Evolutionary conservation across 75 land plant species (phyloP), one percentile per base, ranked within the genome.

Genomic region (Picea glauca): DNA sequence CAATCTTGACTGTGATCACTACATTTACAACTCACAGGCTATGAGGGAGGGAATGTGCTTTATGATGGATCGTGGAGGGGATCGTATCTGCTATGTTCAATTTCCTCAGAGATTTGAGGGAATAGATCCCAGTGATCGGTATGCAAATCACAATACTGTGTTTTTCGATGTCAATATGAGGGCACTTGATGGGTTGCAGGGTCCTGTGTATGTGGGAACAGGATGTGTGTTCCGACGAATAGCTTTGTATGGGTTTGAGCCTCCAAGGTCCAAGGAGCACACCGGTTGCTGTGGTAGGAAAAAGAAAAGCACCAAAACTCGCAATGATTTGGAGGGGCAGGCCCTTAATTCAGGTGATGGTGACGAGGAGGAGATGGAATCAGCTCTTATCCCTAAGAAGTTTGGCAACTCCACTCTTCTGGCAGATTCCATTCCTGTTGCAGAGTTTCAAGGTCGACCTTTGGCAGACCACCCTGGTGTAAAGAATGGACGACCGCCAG

Each of bases 41-140:
- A 33, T 92, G 43, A 65, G 92, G 46, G 96, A 93, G 77, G 95
- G 87, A 30, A 87, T 91, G 83, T 91, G 93, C 75, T 91, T 87
- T 64, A 89, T 91, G 93, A 87, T 93, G 90, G 96, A 93, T 67
- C 81, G 91, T 65, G 95, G 87, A 60, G 96, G 96, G 1, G 95
- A 92, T n/a, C 87, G 88, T 0, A 72, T 92, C 57, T 85, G 89
- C 57, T 93, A 92, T 79, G 96, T 93, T 63, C 96, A 94, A 82
- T 94, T 94, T 81, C 96, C 96, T 26, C 96, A 94, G 83, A 72
- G 96, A 63, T 93, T 92, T 75, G 96, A 93, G 76, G 96, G 96
- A 13, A 91, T 93, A 57, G 96, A 93, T 62, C 95, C 96, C 18
- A 93, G 92, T 57, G 96, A 93, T 77, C 90, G 96, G 13, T 93